Base-by-base conservation (phyloP, 495 filamentous ascomycete species). In the Lindgomyces ingoldianus region DNA sequence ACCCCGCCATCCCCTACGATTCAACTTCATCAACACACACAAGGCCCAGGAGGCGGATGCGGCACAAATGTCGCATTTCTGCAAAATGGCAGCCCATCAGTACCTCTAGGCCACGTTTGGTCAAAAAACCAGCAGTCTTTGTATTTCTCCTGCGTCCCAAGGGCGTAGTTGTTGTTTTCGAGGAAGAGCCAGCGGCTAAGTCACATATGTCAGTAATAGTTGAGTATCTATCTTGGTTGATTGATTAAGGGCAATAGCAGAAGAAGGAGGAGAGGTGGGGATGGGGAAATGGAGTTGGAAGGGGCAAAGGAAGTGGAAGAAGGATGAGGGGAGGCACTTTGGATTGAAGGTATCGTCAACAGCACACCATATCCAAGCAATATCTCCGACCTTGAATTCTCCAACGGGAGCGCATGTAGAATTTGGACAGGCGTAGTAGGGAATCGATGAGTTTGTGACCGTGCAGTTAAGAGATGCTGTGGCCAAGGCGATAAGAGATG, bases 11-110 rank as follows among this genome's bases (percentile, higher is more conserved):
- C 14, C 4, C 16, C 22, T 19, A 4, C 42, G 42, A 14, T 19
- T n/a, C 16, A n/a, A 42, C 36, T n/a, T 9, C 4, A 11, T 53
- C 26, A 53, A 53, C 49, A 53, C 22, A 36, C 24, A 33, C 49
- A 53, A 30, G 49, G 49, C 8, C 49, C 49, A 6, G 49, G 49
- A 8, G 49, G 49, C 25, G 49, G 49, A 1, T 53, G 3, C 29
- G 49, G 49, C 26, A 53, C 49, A 18, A 53, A 53, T n/a, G 49
- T 53, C 22, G 49, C 49, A 53, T 53, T 53, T 27, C 49, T 53
- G 36, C 49, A 53, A 21, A 30, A 53, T 19, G 49, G 49, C 26
- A 53, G 21, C 18, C 29, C 19, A 24, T 53, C 49, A 3, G 49
- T 53, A 4, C 49, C 49, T 3, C 36, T 11, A 9, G 49, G 49